Evolutionary conservation across 768 basidiomycete genomes (phyloP).

Genomic region (Jaapia argillacea): DNA sequence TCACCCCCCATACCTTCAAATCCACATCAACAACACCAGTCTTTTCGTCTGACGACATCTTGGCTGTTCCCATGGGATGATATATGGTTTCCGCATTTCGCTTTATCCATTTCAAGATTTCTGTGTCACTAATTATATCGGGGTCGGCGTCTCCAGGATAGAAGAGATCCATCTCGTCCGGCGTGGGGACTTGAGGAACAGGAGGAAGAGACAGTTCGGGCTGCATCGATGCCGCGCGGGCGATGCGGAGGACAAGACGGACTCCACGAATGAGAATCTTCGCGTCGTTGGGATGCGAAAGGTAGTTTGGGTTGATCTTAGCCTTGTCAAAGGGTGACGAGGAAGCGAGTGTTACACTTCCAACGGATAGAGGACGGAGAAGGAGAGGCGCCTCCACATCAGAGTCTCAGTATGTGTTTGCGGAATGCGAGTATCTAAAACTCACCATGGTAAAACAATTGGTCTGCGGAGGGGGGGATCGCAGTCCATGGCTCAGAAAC

Average conservation of each 20-base stretch:
- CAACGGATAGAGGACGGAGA: too few relatives aligned
- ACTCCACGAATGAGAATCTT: conserved; percentile 29
- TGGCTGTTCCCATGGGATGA: background rate
- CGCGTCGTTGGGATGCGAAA: conserved; percentile 29
- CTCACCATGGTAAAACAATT: too few relatives aligned
- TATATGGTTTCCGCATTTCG: conserved; percentile 24
- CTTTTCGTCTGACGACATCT: background rate
- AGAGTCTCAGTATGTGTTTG: background rate
- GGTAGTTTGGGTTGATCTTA: conserved; percentile 37
- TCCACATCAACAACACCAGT: background rate
- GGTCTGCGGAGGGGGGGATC: too few relatives aligned
- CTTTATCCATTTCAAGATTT: conserved; percentile 24
- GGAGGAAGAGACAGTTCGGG: conserved; percentile 17
- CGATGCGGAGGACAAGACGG: conserved; percentile 26
- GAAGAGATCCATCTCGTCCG: too few relatives aligned
- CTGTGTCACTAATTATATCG: too few relatives aligned
- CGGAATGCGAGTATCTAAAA: background rate
- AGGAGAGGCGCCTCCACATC: background rate
- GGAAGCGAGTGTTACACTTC: too few relatives aligned
- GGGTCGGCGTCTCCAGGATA: too few relatives aligned
- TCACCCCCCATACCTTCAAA: background rate
- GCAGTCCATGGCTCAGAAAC: conserved; percentile 12
- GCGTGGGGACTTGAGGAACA: conserved; percentile 11
- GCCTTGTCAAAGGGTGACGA: conserved; percentile 29
- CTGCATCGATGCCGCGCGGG: conserved; percentile 25